These are phyloP conservation scores for Aspergillus eucalypticola DNA, from an alignment of 2,329 filamentous ascomycete species.

Conservation along the genomic window DNA sequence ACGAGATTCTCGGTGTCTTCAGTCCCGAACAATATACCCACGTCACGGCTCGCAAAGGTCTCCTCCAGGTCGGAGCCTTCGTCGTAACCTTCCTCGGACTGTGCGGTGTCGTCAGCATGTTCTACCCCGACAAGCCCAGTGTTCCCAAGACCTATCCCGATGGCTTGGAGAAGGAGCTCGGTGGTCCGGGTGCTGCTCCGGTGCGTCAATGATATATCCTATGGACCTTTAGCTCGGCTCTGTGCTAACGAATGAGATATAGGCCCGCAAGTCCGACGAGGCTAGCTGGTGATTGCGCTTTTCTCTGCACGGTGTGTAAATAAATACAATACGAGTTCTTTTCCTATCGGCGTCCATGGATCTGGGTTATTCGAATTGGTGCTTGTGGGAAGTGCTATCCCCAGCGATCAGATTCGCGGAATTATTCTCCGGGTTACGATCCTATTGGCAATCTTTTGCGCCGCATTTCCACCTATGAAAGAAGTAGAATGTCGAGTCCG, in stretches of 20 bases:
- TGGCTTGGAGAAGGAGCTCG: constrained; percentile 73
- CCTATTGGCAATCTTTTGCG: neutral
- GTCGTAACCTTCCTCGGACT: constrained; percentile 64
- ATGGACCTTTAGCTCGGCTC: neutral
- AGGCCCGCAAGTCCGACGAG: constrained; percentile 44
- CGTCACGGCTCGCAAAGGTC: constrained; percentile 69
- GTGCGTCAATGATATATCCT: constrained; percentile 52
- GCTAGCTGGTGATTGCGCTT: constrained; percentile 38
- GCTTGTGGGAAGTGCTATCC: neutral
- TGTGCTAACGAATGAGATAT: neutral
- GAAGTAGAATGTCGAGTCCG: neutral
- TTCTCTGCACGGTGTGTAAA: constrained; percentile 37
- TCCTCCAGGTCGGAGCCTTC: constrained; percentile 68
- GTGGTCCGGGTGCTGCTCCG: constrained; percentile 65
- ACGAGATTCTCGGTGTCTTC: constrained; percentile 89
- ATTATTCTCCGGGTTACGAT: neutral
- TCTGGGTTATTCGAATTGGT: constrained; percentile 16
- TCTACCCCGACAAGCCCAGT: constrained; percentile 71
- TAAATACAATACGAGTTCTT: constrained; percentile 42
- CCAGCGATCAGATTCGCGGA: neutral
- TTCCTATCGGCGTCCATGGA: constrained; percentile 35
- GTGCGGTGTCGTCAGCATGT: constrained; percentile 65
- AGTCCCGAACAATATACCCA: constrained; percentile 88
- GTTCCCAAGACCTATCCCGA: constrained; percentile 68
- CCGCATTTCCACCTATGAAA: neutral